Conservation (phyloP, 2,329 filamentous ascomycete genomes). For the Cordyceps javanica region DNA sequence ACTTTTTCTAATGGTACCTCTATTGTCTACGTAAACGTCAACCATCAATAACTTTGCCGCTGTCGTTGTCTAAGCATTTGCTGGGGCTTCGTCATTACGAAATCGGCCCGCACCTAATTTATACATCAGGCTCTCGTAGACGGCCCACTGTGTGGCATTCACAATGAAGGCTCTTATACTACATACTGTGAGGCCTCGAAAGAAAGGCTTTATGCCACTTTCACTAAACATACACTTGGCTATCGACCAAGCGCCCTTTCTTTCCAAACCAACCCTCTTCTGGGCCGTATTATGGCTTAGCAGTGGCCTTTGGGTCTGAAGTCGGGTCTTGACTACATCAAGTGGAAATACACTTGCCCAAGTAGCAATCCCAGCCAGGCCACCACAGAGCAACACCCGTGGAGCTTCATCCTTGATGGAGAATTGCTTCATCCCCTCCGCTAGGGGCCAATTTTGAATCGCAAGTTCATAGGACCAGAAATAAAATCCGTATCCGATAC, state of each 20-base stretch:
- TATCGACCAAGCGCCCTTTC: slow-evolving; percentile 54
- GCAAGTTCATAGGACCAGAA: slow-evolving; percentile 87
- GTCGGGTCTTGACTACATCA: slow-evolving; percentile 84
- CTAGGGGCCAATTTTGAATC: slow-evolving; percentile 49
- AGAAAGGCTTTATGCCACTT: slow-evolving; percentile 59
- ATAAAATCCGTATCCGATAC: slow-evolving; percentile 94
- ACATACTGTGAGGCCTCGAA: slow-evolving; percentile 71
- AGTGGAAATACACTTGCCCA: slow-evolving; percentile 90
- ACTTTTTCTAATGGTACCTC: background rate
- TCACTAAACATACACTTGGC: slow-evolving; percentile 59
- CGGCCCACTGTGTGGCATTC: slow-evolving; percentile 88
- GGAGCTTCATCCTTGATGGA: slow-evolving; percentile 40
- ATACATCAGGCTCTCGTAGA: slow-evolving; percentile 83
- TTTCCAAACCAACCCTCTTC: slow-evolving; percentile 14
- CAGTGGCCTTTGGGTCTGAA: slow-evolving; percentile 63
- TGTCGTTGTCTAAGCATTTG: background rate
- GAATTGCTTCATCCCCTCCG: slow-evolving; percentile 16
- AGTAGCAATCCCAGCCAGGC: slow-evolving; percentile 77
- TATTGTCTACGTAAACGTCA: background rate
- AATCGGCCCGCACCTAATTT: slow-evolving; percentile 34
- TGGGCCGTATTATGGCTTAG: slow-evolving; percentile 2
- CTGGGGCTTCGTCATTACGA: background rate
- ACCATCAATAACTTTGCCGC: background rate
- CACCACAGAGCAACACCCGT: slow-evolving; percentile 74
- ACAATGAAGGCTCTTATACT: slow-evolving; percentile 84